These are phyloP conservation scores for Pythium insidiosum DNA, from an alignment of 352 stramenopile genomes.

Conservation along the genomic window DNA sequence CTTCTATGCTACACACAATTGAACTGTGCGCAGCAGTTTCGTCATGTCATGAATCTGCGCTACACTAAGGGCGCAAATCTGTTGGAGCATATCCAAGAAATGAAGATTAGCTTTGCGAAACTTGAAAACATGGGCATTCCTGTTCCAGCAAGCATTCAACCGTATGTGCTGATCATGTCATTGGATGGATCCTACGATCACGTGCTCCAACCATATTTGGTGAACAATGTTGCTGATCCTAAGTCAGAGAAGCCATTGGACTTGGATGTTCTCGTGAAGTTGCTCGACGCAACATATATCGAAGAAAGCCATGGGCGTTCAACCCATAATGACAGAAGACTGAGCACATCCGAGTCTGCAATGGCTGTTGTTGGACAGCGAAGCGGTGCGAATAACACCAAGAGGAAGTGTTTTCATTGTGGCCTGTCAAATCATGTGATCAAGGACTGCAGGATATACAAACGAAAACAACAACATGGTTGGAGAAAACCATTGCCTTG, in stretches of 20 bases:
- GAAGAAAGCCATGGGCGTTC: too few relatives aligned
- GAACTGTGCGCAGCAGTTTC: neutral
- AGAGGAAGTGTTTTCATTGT: neutral
- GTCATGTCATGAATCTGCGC: slow-evolving; percentile 2
- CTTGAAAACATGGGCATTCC: slow-evolving; percentile 5
- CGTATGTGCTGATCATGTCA: slow-evolving; percentile 7
- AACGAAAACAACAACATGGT: too few relatives aligned
- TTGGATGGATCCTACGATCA: slow-evolving; percentile 5
- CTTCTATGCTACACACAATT: slow-evolving; percentile 3
- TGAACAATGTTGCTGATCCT: slow-evolving; percentile 1
- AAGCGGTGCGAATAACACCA: neutral
- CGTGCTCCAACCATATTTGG: slow-evolving; percentile 1
- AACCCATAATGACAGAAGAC: neutral
- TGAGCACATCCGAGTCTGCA: neutral
- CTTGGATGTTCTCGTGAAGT: neutral
- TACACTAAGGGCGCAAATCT: slow-evolving; percentile 4
- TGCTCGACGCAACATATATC: slow-evolving; percentile 5
- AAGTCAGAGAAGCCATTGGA: neutral
- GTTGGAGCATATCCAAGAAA: slow-evolving; percentile 4
- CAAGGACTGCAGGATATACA: too few relatives aligned
- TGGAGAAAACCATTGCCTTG: neutral
- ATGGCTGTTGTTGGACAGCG: neutral
- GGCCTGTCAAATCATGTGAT: neutral
- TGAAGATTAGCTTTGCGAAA: slow-evolving; percentile 6
- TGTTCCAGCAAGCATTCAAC: neutral